Percentiles rank a stretch among this genome's conserved stretches.
Evolutionary conservation across 257 asterid species (phyloP).

Genomic region (Coffea eugenioides): DNA sequence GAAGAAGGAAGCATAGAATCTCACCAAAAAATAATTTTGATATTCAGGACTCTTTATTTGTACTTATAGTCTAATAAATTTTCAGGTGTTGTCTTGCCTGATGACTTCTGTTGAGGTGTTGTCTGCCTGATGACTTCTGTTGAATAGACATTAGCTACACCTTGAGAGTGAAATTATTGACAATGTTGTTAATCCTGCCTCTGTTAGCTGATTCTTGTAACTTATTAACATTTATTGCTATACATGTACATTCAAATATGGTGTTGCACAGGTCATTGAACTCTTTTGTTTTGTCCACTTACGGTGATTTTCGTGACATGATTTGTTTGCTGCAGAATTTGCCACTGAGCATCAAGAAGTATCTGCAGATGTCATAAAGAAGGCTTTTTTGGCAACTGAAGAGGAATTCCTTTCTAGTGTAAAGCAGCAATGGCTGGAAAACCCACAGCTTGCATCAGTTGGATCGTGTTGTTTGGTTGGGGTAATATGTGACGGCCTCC

Average conservation of each 20-base stretch:
- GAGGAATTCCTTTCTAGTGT: constrained; percentile 78
- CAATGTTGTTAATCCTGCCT: neutral
- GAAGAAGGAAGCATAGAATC: neutral
- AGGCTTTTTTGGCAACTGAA: constrained; percentile 83
- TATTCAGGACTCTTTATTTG: neutral
- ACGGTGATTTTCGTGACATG: constrained; percentile 4
- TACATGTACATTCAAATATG: neutral
- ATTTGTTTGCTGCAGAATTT: constrained; percentile 43
- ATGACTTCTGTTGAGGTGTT: too few relatives aligned
- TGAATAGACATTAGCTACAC: neutral
- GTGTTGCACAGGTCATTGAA: neutral
- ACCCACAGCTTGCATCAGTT: constrained; percentile 83
- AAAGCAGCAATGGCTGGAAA: constrained; percentile 63
- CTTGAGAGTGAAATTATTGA: neutral
- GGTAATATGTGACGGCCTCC: constrained; percentile 66
- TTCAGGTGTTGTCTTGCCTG: neutral
- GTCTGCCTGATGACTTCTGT: neutral
- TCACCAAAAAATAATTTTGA: neutral
- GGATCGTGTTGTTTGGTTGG: constrained; percentile 96
- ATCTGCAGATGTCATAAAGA: constrained; percentile 61
- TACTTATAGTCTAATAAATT: neutral
- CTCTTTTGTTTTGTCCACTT: neutral
- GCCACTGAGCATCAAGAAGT: constrained; percentile 69
- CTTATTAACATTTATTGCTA: neutral
- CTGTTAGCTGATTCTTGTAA: neutral